Evolutionary conservation across 2,329 filamentous ascomycete genomes (phyloP), one percentile per base, ranked within the genome.

Genomic region (Alternaria solani): DNA sequence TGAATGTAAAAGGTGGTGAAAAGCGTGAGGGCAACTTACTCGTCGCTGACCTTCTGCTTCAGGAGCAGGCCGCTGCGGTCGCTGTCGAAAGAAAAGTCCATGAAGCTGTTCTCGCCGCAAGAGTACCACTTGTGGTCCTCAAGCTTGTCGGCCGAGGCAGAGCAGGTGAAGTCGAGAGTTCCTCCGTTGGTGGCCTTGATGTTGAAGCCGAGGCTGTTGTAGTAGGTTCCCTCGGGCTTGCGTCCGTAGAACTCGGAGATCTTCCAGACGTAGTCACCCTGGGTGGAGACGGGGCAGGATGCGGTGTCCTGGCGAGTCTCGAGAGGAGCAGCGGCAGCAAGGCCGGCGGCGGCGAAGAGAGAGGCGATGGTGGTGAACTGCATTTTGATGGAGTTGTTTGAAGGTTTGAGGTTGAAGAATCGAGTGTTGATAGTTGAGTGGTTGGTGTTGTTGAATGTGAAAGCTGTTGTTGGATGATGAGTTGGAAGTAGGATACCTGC

Each of bases 191-290:
- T 69, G 14, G 63, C 59, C 49, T 59, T 55, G 47, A 69, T 51
- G 51, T 69, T 61, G 56, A 69, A 71, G 28, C 34, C 18, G 28
- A 71, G 38, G 30, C 51, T 57, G 61, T 53, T 64, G 59, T 65
- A 63, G 36, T 54, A 55, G 47, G 56, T 64, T 57, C 63, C 65
- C 25, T 68, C 57, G n/a, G 59, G 65, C 57, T 69, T 69, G 59
- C 66, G 67, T 14, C 63, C 62, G 42, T 11, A 55, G 58, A 71
- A 67, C 20, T 63, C 43, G 42, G 57, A 60, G 39, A 71, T 55
- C 51, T 67, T 68, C 68, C 68, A 71, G 57, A 67, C 36, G 54
- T 68, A 66, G 54, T 68, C 63, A 28, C 68, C 68, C 9, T 20
- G 4, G 36, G 55, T 52, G 18, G 54, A 36, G 30, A 60, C 55